Conservation (phyloP, 2,329 filamentous ascomycete species). For the Cyanodermella asteris region DNA sequence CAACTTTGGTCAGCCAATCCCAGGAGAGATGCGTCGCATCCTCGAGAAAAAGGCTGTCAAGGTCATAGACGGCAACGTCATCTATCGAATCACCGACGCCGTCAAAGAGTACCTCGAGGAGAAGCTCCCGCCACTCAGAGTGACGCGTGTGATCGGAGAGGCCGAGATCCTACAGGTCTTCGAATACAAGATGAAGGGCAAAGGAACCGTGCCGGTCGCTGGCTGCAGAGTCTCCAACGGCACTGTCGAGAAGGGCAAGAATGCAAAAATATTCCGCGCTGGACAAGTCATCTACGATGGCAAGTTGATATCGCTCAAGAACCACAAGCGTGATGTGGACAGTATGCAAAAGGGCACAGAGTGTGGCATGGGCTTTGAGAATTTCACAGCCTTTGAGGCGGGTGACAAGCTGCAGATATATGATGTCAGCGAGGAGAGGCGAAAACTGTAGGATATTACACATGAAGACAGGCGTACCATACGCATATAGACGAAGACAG, state of each 20-base stretch:
- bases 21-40: slow-evolving; percentile 42
- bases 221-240: slow-evolving; percentile 79
- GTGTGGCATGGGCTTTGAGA: slow-evolving; percentile 70
- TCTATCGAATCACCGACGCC: slow-evolving; percentile 28
- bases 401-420: slow-evolving; percentile 81
- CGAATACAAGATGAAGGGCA: slow-evolving; percentile 56
- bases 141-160: slow-evolving; percentile 58
- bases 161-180: slow-evolving; percentile 71
- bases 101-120: slow-evolving; percentile 40
- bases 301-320: slow-evolving; percentile 59
- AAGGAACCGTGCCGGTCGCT: slow-evolving; percentile 52
- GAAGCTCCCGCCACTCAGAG: slow-evolving; percentile 43
- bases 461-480: too few relatives aligned
- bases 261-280: slow-evolving; percentile 49
- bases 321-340: slow-evolving; percentile 72
- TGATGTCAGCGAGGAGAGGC: slow-evolving; percentile 55
- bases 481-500: too few relatives aligned
- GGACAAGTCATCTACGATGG: slow-evolving; percentile 38
- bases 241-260: slow-evolving; percentile 36
- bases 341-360: slow-evolving; percentile 88
- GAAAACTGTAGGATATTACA: slow-evolving; percentile 14
- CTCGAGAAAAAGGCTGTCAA: slow-evolving; percentile 51
- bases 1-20: slow-evolving; percentile 61
- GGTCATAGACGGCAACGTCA: slow-evolving; percentile 60
- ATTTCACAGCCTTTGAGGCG: slow-evolving; percentile 53